These are phyloP conservation scores for Naganishia liquefaciens DNA, from an alignment of 1,284 basidiomycete species.

Conservation along the genomic window DNA sequence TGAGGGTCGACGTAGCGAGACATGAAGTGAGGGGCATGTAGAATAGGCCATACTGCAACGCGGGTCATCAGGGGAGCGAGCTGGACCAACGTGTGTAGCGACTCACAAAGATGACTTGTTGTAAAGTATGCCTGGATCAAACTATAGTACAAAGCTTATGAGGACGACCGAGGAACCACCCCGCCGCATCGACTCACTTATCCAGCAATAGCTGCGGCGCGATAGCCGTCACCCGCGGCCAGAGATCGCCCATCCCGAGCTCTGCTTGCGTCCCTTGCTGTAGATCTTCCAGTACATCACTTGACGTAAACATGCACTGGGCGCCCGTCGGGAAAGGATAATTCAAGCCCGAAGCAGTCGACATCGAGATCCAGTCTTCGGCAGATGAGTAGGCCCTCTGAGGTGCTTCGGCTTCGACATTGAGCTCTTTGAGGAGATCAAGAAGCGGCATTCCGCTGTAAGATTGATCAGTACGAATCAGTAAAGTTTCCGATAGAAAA, in stretches of 20 bases:
- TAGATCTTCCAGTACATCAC: background rate
- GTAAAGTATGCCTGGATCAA: constrained; percentile 44
- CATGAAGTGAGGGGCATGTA: constrained; percentile 44
- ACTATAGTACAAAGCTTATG: constrained; percentile 30
- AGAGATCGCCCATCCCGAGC: constrained; percentile 28
- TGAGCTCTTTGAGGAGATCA: constrained; percentile 39
- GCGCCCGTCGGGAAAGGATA: constrained; percentile 3
- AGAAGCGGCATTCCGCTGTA: constrained; percentile 43
- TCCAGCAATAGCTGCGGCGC: constrained; percentile 40
- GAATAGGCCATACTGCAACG: constrained; percentile 41
- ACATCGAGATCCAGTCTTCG: constrained; percentile 44
- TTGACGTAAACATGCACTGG: constrained; percentile 5
- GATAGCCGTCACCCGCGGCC: constrained; percentile 37
- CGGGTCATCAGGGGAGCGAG: background rate
- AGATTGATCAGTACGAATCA: background rate
- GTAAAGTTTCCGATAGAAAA: background rate
- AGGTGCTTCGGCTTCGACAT: constrained; percentile 20
- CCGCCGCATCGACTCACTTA: constrained; percentile 24
- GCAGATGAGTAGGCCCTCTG: constrained; percentile 32
- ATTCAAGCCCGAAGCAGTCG: constrained; percentile 39
- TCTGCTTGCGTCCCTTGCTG: constrained; percentile 6
- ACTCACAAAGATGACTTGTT: constrained; percentile 42
- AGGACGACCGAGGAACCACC: background rate
- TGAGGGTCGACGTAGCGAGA: constrained; percentile 36
- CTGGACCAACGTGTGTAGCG: background rate